phyloP scores from a whole-genome alignment of 768 basidiomycete species.

The Mycena albidolilacea region DNA sequence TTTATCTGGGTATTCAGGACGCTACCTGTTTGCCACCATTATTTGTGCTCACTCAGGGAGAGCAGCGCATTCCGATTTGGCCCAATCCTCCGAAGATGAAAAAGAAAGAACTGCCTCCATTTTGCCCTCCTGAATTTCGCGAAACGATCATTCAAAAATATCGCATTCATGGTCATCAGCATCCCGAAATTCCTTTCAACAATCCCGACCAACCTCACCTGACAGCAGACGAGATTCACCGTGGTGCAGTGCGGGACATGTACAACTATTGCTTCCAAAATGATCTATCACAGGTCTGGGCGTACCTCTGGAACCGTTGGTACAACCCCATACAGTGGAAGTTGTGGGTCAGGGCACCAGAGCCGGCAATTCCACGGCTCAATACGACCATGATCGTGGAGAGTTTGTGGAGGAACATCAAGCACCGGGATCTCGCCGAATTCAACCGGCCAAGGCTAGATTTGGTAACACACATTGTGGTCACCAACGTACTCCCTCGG shows the following conservation, averaged over 20 bases:
- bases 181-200: not conserved
- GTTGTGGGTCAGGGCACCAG: not conserved
- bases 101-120: not conserved
- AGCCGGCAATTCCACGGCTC: constrained; percentile 17
- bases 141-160: not conserved
- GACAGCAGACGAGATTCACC: not conserved
- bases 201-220: not conserved
- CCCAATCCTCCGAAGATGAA: not conserved
- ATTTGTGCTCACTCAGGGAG: constrained; percentile 31
- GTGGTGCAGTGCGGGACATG: not conserved
- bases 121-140: not conserved
- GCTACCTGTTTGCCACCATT: constrained; percentile 36
- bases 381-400: constrained; percentile 48
- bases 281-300: not conserved
- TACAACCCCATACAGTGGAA: not conserved
- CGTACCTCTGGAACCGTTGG: not conserved
- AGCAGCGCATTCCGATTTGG: constrained; percentile 31
- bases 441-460: constrained; percentile 43
- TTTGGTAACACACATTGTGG: constrained; percentile 38
- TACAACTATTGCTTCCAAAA: not conserved
- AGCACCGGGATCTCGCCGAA: constrained; percentile 42
- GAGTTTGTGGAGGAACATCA: constrained; percentile 43
- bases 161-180: not conserved
- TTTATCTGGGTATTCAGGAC: not conserved
- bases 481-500: constrained; percentile 26